A percentile compares a stretch with the other conserved stretches of the same genome.
These are phyloP conservation scores for Scleroderma bovista DNA, from an alignment of 768 basidiomycete genomes.

Conservation along the genomic window DNA sequence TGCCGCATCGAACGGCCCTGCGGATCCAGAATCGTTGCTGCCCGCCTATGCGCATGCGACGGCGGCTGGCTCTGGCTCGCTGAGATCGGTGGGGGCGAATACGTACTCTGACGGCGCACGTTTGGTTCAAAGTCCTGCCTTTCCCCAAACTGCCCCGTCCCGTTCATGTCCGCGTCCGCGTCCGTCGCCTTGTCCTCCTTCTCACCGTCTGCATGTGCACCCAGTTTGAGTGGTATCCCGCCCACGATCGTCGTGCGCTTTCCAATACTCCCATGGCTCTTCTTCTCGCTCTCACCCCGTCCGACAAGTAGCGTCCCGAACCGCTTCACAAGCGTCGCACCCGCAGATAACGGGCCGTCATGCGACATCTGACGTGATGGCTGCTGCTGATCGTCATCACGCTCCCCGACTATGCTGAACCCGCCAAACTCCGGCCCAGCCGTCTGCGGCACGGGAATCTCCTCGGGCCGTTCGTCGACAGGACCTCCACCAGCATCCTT, in stretches of 20 bases:
- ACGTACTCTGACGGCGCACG: constrained; percentile 14
- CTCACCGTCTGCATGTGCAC: constrained; percentile 31
- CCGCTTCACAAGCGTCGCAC: constrained; percentile 70
- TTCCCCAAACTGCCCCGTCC: constrained; percentile 14
- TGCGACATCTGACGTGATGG: constrained; percentile 13
- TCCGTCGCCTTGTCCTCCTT: constrained; percentile 26
- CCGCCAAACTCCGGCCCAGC: constrained; percentile 59
- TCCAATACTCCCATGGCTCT: constrained; percentile 31
- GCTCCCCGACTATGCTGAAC: constrained; percentile 42
- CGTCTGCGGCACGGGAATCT: constrained; percentile 45
- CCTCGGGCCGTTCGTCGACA: constrained; percentile 40
- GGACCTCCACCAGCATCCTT: constrained; percentile 33
- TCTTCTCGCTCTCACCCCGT: constrained; percentile 38
- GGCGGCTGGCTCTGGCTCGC: constrained; percentile 52
- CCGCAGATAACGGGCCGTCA: constrained; percentile 42
- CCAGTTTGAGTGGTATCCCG: constrained; percentile 28
- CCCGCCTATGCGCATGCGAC: constrained; percentile 60
- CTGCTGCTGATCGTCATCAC: constrained; percentile 18
- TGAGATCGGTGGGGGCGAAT: constrained; percentile 29
- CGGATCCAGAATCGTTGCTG: constrained; percentile 73
- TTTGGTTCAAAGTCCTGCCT: constrained; percentile 23
- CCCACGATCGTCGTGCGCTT: constrained; percentile 51
- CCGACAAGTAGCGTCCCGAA: constrained; percentile 67
- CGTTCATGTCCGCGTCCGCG: constrained; percentile 5
- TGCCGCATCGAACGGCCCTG: constrained; percentile 57